Base-by-base conservation (phyloP, 2,329 filamentous ascomycete species). In the Colletotrichum sp. region DNA sequence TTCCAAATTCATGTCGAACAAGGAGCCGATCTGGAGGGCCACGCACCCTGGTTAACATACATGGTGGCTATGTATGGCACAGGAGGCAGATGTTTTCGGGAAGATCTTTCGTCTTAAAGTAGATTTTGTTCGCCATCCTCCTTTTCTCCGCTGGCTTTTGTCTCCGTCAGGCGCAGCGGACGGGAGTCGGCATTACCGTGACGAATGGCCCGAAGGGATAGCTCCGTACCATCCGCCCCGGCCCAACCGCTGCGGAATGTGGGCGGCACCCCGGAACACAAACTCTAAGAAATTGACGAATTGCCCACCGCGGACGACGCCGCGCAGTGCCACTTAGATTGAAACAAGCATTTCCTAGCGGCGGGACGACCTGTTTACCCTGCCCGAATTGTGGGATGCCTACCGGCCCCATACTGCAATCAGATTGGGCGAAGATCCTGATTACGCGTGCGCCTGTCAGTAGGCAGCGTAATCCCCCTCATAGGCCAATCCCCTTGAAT, bases 381-480 rank as follows among this genome's bases (percentile, higher is more conserved):
- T 59, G 55, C 24, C 55, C 21, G 55, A 59, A 28, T 28, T 24
- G 26, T 49, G 44, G 52, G 60, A 57, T n/a, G 32, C 24, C 32
- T 21, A 39, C 62, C 69, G 32, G 34, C 28, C 30, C 36, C 15
- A 30, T 60, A 28, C 71, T 62, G n/a, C 13, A 21, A 36, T 30
- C 26, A 67, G 52, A 32, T 28, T 62, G 36, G 71, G 28, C 15
- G 34, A 21, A 39, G 28, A n/a, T 59, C 21, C 18, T 57, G 30
- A 16, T 64, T 73, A 73, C 71, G 71, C 71, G 57, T 69, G 55
- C 57, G 24, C 30, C 65, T 73, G 71, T 69, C 57, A 73, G 36
- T 36, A 55, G 10, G 63, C 49, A 57, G 34, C 71, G 57, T 64
- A n/a, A 59, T 34, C 30, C 57, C 52, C 21, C 57, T 73, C 71